Evolutionary conservation across 257 asterid species (phyloP).

Genomic region (Verbena officinalis): DNA sequence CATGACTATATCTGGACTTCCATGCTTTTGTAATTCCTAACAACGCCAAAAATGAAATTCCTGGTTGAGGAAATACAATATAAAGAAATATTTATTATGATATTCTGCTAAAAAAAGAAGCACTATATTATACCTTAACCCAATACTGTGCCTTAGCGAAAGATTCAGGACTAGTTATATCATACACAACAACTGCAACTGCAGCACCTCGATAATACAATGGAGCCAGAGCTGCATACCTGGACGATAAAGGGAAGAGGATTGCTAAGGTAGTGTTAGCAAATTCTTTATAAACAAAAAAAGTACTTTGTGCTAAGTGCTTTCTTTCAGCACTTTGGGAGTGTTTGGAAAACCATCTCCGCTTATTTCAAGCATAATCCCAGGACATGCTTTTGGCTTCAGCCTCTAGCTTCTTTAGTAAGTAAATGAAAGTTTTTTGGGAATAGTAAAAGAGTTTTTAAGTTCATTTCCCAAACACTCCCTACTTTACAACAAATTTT

Average conservation of each 20-base stretch:
- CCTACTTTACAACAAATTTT: too few relatives aligned
- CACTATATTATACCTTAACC: constrained; percentile 67
- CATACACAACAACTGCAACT: constrained; percentile 83
- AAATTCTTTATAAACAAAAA: constrained; percentile 17
- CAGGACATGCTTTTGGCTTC: too few relatives aligned
- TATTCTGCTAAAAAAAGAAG: background rate
- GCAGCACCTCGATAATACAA: constrained; percentile 92
- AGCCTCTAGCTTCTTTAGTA: too few relatives aligned
- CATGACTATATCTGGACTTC: constrained; percentile 76
- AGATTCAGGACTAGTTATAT: constrained; percentile 91
- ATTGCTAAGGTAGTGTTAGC: constrained; percentile 18
- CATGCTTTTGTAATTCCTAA: constrained; percentile 80
- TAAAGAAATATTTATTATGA: background rate
- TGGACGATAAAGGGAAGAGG: constrained; percentile 29
- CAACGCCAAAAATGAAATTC: constrained; percentile 8
- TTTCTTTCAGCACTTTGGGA: too few relatives aligned
- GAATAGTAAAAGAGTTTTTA: too few relatives aligned
- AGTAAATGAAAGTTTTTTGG: too few relatives aligned
- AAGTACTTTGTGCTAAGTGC: too few relatives aligned
- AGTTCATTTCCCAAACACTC: too few relatives aligned
- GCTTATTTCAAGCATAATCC: too few relatives aligned
- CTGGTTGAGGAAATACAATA: constrained; percentile 10
- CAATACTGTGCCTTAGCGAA: constrained; percentile 83
- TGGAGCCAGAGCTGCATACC: constrained; percentile 91
- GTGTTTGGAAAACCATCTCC: too few relatives aligned